These are phyloP conservation scores for Megacollybia marginata DNA, from an alignment of 768 basidiomycete species.

Conservation along the genomic window DNA sequence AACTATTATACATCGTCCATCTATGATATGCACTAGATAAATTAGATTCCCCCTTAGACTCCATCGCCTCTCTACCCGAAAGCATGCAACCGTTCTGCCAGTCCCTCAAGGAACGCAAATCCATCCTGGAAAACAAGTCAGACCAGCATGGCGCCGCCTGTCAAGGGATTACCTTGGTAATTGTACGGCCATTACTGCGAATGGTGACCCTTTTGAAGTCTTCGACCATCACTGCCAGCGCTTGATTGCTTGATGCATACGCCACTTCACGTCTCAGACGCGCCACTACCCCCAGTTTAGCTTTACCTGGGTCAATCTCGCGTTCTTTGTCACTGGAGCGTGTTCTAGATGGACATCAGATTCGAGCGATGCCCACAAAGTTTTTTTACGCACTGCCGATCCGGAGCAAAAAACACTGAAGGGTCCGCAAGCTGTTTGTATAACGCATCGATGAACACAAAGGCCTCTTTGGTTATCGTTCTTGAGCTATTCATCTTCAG, in stretches of 20 bases:
- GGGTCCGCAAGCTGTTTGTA: conserved; percentile 68
- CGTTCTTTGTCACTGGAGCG: conserved; percentile 30
- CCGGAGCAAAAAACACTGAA: conserved; percentile 47
- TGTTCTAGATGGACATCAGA: conserved; percentile 4
- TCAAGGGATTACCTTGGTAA: conserved; percentile 51
- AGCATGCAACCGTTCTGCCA: conserved; percentile 39
- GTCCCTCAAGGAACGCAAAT: conserved; percentile 57
- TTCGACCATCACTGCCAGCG: conserved; percentile 55
- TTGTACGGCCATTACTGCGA: conserved; percentile 57
- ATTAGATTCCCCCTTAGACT: too few relatives aligned
- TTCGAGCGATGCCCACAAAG: conserved; percentile 1
- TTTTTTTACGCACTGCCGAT: conserved; percentile 28
- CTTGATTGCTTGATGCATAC: conserved; percentile 41
- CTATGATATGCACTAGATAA: too few relatives aligned
- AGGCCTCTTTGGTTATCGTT: conserved; percentile 63
- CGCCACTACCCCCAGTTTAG: conserved; percentile 55
- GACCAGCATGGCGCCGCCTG: not conserved
- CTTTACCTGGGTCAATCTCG: conserved; percentile 38
- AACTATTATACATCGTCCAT: too few relatives aligned
- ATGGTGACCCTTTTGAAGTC: conserved; percentile 69
- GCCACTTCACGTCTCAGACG: conserved; percentile 49
- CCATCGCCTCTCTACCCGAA: conserved; percentile 13
- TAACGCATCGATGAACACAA: conserved; percentile 60
- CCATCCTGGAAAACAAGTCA: conserved; percentile 37
- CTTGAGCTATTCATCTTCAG: conserved; percentile 61